Conservation (phyloP, 805 yeast species). For the Saccharomyces kudriavzevii region DNA sequence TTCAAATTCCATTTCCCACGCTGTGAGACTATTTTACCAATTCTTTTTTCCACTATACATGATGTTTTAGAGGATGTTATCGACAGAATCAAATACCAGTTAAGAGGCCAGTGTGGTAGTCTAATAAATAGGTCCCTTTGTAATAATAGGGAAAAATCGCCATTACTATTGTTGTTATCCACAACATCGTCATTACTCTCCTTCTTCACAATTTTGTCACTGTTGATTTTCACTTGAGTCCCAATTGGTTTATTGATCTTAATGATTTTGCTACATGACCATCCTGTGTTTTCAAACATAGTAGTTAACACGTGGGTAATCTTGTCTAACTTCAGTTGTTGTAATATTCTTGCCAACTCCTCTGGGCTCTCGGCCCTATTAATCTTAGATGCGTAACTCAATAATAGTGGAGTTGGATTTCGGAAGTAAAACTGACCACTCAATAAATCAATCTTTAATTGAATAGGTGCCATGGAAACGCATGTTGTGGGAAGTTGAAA, state of each 20-base stretch:
- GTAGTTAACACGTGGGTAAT: conserved; percentile 24
- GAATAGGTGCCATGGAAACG: conserved; percentile 25
- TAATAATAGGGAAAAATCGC: conserved; percentile 7
- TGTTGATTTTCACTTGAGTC: conserved; percentile 10
- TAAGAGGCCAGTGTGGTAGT: conserved; percentile 30
- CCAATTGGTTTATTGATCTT: conserved; percentile 18
- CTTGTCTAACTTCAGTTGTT: conserved; percentile 26
- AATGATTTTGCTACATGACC: conserved; percentile 27
- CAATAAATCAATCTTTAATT: conserved; percentile 27
- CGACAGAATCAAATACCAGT: conserved; percentile 30
- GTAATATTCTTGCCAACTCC: conserved; percentile 23
- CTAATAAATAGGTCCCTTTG: conserved; percentile 27
- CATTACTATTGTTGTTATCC: background rate
- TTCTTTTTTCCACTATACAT: conserved; percentile 28
- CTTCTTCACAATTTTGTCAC: background rate
- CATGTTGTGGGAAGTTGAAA: conserved; percentile 31
- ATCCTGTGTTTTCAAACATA: conserved; percentile 32
- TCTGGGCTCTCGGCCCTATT: conserved; percentile 23
- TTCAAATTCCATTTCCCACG: conserved; percentile 29
- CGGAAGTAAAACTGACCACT: conserved; percentile 29
- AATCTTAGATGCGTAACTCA: conserved; percentile 22
- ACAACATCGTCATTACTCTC: background rate
- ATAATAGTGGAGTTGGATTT: conserved; percentile 26
- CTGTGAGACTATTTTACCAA: conserved; percentile 27
- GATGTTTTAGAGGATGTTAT: conserved; percentile 28